phyloP scores from a whole-genome alignment of 208 protist species.

The Herpetomonas samuelpessoai region DNA sequence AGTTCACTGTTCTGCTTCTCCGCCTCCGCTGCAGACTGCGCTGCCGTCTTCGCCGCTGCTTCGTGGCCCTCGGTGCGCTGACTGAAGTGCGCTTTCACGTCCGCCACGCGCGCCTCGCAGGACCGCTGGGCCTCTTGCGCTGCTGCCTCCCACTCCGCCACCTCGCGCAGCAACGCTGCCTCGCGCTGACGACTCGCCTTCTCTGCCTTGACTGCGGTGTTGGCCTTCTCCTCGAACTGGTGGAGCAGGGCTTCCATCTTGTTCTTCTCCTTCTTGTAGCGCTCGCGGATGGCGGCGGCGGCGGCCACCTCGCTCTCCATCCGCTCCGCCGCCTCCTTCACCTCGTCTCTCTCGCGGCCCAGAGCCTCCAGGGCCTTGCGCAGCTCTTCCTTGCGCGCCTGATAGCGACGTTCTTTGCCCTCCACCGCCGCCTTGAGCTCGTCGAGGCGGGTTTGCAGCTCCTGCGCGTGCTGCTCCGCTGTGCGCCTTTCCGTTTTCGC shows the following conservation, averaged over 20 bases:
- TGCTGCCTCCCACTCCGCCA: constrained; percentile 25
- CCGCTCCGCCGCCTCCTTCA: constrained; percentile 15
- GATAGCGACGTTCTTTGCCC: constrained; percentile 18
- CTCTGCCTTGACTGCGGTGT: constrained; percentile 31
- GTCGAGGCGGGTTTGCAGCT: constrained; percentile 34
- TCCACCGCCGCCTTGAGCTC: constrained; percentile 22
- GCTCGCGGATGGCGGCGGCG: constrained; percentile 34
- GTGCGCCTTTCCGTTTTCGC: constrained; percentile 16
- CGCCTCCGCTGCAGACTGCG: constrained; percentile 8
- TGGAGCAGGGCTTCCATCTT: constrained; percentile 55
- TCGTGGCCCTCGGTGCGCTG: not conserved
- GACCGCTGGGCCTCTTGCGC: constrained; percentile 19
- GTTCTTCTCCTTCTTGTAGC: constrained; percentile 56
- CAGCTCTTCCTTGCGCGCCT: constrained; percentile 22
- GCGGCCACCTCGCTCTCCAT: constrained; percentile 33
- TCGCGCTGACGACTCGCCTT: constrained; percentile 34
- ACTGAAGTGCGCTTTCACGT: not conserved
- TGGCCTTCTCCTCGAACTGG: constrained; percentile 41
- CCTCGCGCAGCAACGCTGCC: constrained; percentile 15
- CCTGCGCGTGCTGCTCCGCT: constrained; percentile 31
- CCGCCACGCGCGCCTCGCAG: not conserved
- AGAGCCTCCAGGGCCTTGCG: constrained; percentile 21
- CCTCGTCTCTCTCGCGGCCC: constrained; percentile 14
- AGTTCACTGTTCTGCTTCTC: constrained; percentile 14
- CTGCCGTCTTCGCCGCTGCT: not conserved